Conservation (phyloP, 805 yeast genomes). For the Nakazawaea ernobii region DNA sequence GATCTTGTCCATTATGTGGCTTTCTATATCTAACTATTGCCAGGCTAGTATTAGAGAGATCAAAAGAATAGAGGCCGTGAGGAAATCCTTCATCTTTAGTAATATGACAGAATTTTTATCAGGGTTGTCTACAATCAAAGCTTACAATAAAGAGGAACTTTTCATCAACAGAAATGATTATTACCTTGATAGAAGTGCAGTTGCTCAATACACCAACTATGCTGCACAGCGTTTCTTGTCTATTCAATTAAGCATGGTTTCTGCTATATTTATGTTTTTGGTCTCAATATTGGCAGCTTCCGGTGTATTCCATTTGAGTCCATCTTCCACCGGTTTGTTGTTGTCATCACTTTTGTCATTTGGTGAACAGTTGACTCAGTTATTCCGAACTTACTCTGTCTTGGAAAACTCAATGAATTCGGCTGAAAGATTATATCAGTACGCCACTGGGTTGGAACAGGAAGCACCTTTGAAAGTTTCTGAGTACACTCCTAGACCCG, state of each 20-base stretch:
- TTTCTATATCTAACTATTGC: slow-evolving; percentile 35
- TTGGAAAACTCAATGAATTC: slow-evolving; percentile 56
- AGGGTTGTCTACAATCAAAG: slow-evolving; percentile 41
- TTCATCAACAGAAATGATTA: slow-evolving; percentile 30
- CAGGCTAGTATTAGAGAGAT: slow-evolving; percentile 40
- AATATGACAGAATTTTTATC: slow-evolving; percentile 41
- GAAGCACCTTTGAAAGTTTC: slow-evolving; percentile 51
- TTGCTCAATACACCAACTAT: slow-evolving; percentile 43
- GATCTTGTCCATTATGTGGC: slow-evolving; percentile 34
- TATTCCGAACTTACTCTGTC: slow-evolving; percentile 37
- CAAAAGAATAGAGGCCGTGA: slow-evolving; percentile 40
- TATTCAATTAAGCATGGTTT: slow-evolving; percentile 43
- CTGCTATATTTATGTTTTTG: slow-evolving; percentile 39
- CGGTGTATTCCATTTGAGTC: slow-evolving; percentile 48
- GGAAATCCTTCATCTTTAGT: slow-evolving; percentile 40
- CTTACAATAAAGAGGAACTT: slow-evolving; percentile 28
- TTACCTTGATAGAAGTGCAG: slow-evolving; percentile 31
- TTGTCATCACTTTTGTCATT: slow-evolving; percentile 54
- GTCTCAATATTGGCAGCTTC: slow-evolving; percentile 55
- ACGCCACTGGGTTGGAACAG: slow-evolving; percentile 50
- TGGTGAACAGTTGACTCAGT: slow-evolving; percentile 48
- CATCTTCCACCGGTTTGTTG: slow-evolving; percentile 58
- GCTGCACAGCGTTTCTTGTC: slow-evolving; percentile 63
- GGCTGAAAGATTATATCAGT: slow-evolving; percentile 55
- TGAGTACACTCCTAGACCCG: slow-evolving; percentile 33